Evolutionary conservation across 805 yeast species (phyloP).

Genomic region (Starmerella kuoi): DNA sequence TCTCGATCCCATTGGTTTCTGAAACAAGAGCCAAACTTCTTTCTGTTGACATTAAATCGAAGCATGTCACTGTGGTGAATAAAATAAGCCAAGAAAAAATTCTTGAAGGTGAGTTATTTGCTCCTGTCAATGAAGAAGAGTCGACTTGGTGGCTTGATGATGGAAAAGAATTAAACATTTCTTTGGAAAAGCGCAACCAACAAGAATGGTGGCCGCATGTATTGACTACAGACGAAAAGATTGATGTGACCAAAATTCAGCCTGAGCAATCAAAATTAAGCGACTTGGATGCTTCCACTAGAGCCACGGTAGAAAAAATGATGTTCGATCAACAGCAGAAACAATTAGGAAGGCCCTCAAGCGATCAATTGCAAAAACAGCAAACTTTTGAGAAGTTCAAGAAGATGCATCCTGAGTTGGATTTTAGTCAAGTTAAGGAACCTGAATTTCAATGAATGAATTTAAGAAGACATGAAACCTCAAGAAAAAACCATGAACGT

Average conservation of each 20-base stretch:
- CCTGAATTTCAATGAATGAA: neutral
- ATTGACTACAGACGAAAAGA: slow-evolving; percentile 32
- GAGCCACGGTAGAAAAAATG: slow-evolving; percentile 38
- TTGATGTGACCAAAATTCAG: slow-evolving; percentile 32
- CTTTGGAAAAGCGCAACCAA: slow-evolving; percentile 30
- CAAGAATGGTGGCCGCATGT: slow-evolving; percentile 40
- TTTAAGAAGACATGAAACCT: neutral
- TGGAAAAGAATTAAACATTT: slow-evolving; percentile 28
- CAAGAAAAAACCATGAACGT: slow-evolving; percentile 1
- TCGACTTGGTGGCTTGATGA: slow-evolving; percentile 36
- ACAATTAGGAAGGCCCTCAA: slow-evolving; percentile 30
- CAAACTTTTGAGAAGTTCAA: slow-evolving; percentile 31
- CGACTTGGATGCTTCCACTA: slow-evolving; percentile 34
- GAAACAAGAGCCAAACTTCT: slow-evolving; percentile 31
- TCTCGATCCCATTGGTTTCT: slow-evolving; percentile 26
- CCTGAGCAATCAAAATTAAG: slow-evolving; percentile 33
- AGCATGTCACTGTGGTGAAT: slow-evolving; percentile 22
- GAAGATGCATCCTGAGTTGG: slow-evolving; percentile 35
- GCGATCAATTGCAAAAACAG: slow-evolving; percentile 30
- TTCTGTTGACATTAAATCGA: slow-evolving; percentile 24
- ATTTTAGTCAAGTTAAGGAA: slow-evolving; percentile 30
- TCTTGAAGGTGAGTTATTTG: slow-evolving; percentile 30
- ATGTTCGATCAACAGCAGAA: slow-evolving; percentile 37
- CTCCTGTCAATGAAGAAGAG: slow-evolving; percentile 27
- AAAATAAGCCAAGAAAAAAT: slow-evolving; percentile 19